Evolutionary conservation across 768 basidiomycete genomes (phyloP).

Genomic region (Gloeostereum incarnatum): DNA sequence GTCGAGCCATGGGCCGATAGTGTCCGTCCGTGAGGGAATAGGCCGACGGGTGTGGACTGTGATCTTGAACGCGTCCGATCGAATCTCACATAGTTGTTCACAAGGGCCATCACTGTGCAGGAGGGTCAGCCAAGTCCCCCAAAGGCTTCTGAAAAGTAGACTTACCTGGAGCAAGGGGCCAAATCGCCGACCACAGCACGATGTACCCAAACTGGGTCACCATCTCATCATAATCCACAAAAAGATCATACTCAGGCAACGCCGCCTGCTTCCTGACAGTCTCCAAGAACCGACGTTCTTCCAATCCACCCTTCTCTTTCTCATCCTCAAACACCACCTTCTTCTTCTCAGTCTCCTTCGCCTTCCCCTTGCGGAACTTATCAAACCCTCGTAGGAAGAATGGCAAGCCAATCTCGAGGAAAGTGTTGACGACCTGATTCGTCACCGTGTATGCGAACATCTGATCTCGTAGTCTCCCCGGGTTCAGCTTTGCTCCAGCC

Average conservation of each 20-base stretch:
- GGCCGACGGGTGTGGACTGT: slow-evolving; percentile 77
- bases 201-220: slow-evolving; percentile 93
- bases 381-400: slow-evolving; percentile 56
- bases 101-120: slow-evolving; percentile 57
- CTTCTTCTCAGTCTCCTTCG: slow-evolving; percentile 31
- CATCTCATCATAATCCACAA: slow-evolving; percentile 94
- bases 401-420: slow-evolving; percentile 76
- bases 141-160: slow-evolving; percentile 5
- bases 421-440: slow-evolving; percentile 73
- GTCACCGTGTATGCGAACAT: slow-evolving; percentile 92
- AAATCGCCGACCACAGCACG: slow-evolving; percentile 86
- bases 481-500: slow-evolving; percentile 52
- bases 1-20: slow-evolving; percentile 93
- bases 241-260: slow-evolving; percentile 52
- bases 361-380: slow-evolving; percentile 37
- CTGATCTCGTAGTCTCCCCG: slow-evolving; percentile 72
- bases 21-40: slow-evolving; percentile 79
- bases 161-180: slow-evolving; percentile 81
- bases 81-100: slow-evolving; percentile 93
- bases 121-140: slow-evolving; percentile 1
- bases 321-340: slow-evolving; percentile 9
- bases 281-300: slow-evolving; percentile 81
- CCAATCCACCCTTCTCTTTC: slow-evolving; percentile 28
- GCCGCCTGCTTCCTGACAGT: slow-evolving; percentile 36
- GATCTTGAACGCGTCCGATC: slow-evolving; percentile 95